Base-by-base conservation (phyloP, 2,329 filamentous ascomycete species). In the Stenocarpella maydis region DNA sequence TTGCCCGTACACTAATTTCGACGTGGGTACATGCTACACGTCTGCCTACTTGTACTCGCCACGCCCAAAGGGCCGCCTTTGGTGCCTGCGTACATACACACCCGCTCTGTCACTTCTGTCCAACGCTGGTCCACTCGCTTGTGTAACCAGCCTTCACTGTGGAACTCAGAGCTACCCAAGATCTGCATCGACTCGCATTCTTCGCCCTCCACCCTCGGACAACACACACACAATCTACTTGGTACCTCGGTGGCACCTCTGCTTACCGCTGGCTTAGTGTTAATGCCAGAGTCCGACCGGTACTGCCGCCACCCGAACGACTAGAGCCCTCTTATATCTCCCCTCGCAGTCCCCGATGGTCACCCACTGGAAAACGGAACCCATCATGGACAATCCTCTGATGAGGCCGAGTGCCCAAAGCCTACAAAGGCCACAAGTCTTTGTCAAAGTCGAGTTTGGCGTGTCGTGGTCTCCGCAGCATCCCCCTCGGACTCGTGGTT, bases 391-490 rank as follows among this genome's bases (percentile, higher is more conserved):
- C 71, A 71, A 74, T 65, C 69, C 73, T 71, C 70, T 73, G 71
- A 67, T 69, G 74, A 70, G 73, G 74, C 73, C 70, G 72, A 73
- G 71, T 74, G 77, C 70, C 73, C 73, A 58, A 73, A 69, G 71
- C 49, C 69, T 77, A 26, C 74, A 76, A 28, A 78, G 78, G 34
- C 83, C 82, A 34, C 82, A 84, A 69, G 77, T 87, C 66, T 87
- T 85, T 69, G 76, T 87, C 12, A 82, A 85, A 67, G 76, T 87
- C 69, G 85, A 86, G 74, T 85, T 87, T 69, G 84, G 85, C 37
- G 76, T 87, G 28, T 85, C 85, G 0, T 86, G 83, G 81, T 80
- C 81, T 31, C 79, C 79, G n/a, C 80, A 80, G 47, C 79, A 83
- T 67, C 70, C 80, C 15, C 79, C 82, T 15, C 83, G 81, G 69